Evolutionary conservation across 345 rosid species (phyloP), one percentile per base, ranked within the genome.

Genomic region (Populus tremula): DNA sequence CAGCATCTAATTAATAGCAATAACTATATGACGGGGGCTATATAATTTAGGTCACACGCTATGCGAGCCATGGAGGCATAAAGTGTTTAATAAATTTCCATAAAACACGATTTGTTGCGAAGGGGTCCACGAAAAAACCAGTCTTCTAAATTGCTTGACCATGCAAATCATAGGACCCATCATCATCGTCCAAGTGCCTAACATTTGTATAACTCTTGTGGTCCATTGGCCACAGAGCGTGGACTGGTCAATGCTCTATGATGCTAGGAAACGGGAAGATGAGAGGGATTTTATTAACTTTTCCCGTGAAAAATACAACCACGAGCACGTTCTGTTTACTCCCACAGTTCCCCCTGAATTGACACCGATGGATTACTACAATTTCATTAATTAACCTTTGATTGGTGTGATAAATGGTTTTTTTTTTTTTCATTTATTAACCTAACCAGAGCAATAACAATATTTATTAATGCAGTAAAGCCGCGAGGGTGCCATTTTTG

Each of bases 261-360:
- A 36, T 73, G 43, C 59, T 31, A 56, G 71, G 50, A 69, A 69
- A 54, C 47, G 73, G 74, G 69, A 69, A 21, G 67, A 56, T 36
- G 5, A 6, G 21, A 56, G 36, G 10, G 50, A 41, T 21, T 62
- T 61, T 41, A 53, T 78, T 66, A 4, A 70, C 21, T 29, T 74
- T 81, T 81, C 59, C 79, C 67, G 21, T 43, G 73, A 67, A 81
- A 81, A 81, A 69, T 36, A 80, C 61, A 76, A 71, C 76, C 85
- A 68, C 50, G 12, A 66, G 25, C 69, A 29, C 20, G 11, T 31
- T 74, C 23, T 54, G 12, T 77, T 69, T 20, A 10, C 41, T 33
- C 36, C 36, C 36, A 4, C 36, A 4, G 5, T 0, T 6, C 8
- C 59, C 59, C n/a, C 23, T 18, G 1, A 39, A 39, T 8, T 39